Evolutionary conservation across 2,329 filamentous ascomycete genomes (phyloP).

Genomic region (Gnomoniopsis smithogilvyi): DNA sequence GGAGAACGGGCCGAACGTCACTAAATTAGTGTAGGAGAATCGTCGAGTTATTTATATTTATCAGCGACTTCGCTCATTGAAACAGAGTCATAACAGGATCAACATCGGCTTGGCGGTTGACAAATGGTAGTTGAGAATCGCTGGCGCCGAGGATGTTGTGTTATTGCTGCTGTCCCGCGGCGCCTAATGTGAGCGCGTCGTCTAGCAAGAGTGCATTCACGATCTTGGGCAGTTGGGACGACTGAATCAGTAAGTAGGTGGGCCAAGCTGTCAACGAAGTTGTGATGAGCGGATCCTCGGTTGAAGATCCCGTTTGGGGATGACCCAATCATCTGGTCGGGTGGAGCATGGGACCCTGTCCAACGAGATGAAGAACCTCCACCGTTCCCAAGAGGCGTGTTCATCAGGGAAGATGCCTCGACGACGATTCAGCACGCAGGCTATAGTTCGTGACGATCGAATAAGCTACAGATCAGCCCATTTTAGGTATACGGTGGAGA

Average conservation of each 20-base stretch:
- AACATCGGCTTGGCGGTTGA: neutral
- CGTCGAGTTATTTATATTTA: neutral
- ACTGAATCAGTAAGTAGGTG: neutral
- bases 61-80: too few species aligned
- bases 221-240: neutral
- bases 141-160: too few species aligned
- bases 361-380: neutral
- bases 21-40: neutral
- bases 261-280: neutral
- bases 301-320: neutral
- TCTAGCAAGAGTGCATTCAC: neutral
- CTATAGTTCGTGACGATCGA: neutral
- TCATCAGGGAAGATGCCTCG: neutral
- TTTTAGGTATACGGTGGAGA: neutral
- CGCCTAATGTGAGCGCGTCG: too few species aligned
- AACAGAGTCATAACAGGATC: too few species aligned
- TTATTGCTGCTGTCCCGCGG: too few species aligned
- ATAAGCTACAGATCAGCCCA: neutral
- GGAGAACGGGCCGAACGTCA: neutral
- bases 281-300: neutral
- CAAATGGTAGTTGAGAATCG: too few species aligned
- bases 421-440: neutral
- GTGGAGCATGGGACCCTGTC: conserved; percentile 3
- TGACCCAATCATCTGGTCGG: conserved; percentile 7
- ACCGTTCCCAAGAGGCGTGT: neutral